These are phyloP conservation scores for Mayamaea pseudoterrestris DNA, from an alignment of 108 stramenopile species.

Conservation along the genomic window DNA sequence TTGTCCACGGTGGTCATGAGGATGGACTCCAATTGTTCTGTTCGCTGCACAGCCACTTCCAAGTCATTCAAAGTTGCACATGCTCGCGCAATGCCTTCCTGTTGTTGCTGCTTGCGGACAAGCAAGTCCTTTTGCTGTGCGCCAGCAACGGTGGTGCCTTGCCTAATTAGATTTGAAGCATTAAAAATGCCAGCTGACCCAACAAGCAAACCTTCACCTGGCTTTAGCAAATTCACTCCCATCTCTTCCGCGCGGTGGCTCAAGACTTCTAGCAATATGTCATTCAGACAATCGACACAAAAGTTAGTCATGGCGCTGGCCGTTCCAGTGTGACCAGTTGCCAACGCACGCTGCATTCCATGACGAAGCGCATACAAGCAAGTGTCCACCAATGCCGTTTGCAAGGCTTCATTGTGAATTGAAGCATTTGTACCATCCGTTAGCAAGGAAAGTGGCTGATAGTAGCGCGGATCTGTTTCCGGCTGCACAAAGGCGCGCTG, in stretches of 20 bases:
- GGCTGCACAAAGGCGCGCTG: conserved; percentile 59
- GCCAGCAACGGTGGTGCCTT: conserved; percentile 13
- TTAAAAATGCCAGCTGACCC: conserved; percentile 60
- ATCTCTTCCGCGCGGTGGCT: conserved; percentile 50
- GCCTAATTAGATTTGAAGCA: conserved; percentile 11
- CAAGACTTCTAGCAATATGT: conserved; percentile 57
- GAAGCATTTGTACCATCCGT: not conserved
- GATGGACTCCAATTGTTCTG: conserved; percentile 41
- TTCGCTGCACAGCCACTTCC: conserved; percentile 61
- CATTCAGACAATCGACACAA: conserved; percentile 43
- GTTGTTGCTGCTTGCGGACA: conserved; percentile 16
- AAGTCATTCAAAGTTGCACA: conserved; percentile 77
- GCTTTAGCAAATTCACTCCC: conserved; percentile 52
- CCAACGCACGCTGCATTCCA: conserved; percentile 67
- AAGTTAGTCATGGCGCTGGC: conserved; percentile 71
- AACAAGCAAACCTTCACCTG: conserved; percentile 67
- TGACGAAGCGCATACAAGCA: conserved; percentile 72
- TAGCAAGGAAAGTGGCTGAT: conserved; percentile 8
- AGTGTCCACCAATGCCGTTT: conserved; percentile 73
- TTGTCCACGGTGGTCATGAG: conserved; percentile 40
- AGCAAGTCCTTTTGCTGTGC: conserved; percentile 5
- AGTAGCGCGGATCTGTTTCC: conserved; percentile 13
- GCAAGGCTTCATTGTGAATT: conserved; percentile 23
- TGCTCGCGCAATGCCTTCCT: conserved; percentile 41
- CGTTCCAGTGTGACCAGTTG: conserved; percentile 74